Evolutionary conservation across 257 asterid genomes (phyloP), one percentile per base, ranked within the genome.

Genomic region (Solanum commersonii): DNA sequence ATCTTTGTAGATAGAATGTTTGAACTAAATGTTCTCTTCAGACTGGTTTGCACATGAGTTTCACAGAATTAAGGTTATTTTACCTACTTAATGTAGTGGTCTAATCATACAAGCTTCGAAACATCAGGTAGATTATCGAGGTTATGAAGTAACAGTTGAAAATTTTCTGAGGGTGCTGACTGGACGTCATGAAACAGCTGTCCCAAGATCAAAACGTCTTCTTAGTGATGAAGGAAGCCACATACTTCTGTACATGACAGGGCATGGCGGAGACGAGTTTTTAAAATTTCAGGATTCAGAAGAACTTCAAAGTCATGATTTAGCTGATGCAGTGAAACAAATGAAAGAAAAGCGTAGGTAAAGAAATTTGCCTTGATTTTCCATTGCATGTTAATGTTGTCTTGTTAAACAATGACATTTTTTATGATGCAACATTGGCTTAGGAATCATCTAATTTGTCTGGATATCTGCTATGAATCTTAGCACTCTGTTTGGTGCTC

Each of bases 201-300:
- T 95, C 63, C 98, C 98, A 77, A 94, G 99, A 91, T 97, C 99
- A 83, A 97, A 97, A 91, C 96, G 98, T 74, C 98, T 96, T 83
- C 93, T 97, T 72, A 97, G 99, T 92, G 99, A 97, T 90, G 99
- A 97, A 93, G 99, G 98, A 84, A 97, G 99, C 88, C 99, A 96
- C 88, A 91, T 96, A 92, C 97, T 97, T 81, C 92, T 97, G 38
- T 97, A 95, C 92, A 97, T 97, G 99, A 97, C 99, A 27, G 99
- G 99, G 89, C 98, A 97, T 90, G 99, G 99, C 8, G 99, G 99
- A 86, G 99, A 97, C 10, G 98, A 96, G 93, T 97, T 97, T 92
- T 93, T 97, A n/a, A 97, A 97, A 87, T 97, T 96, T 92, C 99
- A 97, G 91, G 99, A 97, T 93, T 91, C 98, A 5, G 99, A 97